phyloP scores from a whole-genome alignment of 2,329 filamentous ascomycete species.

The Penicillium sp. region DNA sequence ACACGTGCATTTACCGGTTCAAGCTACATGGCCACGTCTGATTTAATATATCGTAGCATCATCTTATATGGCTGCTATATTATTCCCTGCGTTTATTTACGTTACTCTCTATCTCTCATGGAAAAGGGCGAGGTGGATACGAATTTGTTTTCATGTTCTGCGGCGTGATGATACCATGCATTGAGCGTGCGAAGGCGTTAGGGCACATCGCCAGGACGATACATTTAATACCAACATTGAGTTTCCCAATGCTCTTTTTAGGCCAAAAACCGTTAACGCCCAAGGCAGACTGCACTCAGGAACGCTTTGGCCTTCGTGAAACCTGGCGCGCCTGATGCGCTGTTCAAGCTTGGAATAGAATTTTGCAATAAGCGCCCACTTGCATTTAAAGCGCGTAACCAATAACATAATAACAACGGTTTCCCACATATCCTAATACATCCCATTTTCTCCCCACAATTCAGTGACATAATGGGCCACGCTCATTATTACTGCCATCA shows the following conservation, averaged over 20 bases:
- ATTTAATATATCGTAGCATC: neutral
- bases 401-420: neutral
- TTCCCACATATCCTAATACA: neutral
- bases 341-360: neutral
- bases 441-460: neutral
- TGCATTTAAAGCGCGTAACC: neutral
- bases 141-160: neutral
- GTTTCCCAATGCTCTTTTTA: neutral
- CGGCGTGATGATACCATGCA: constrained; percentile 24
- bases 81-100: neutral
- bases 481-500: neutral
- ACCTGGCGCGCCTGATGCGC: neutral
- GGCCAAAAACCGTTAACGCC: neutral
- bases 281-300: neutral
- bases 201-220: neutral
- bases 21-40: constrained; percentile 43
- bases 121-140: neutral
- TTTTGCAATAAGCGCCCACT: neutral
- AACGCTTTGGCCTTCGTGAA: neutral
- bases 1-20: constrained; percentile 49
- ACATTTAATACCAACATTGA: neutral
- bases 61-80: neutral
- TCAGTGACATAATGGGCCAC: neutral
- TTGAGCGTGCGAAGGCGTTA: constrained; percentile 20
- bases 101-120: neutral